A percentile compares a stretch with the other conserved stretches of the same genome.
Conservation (phyloP, 345 rosid genomes). For the Salix exigua region DNA sequence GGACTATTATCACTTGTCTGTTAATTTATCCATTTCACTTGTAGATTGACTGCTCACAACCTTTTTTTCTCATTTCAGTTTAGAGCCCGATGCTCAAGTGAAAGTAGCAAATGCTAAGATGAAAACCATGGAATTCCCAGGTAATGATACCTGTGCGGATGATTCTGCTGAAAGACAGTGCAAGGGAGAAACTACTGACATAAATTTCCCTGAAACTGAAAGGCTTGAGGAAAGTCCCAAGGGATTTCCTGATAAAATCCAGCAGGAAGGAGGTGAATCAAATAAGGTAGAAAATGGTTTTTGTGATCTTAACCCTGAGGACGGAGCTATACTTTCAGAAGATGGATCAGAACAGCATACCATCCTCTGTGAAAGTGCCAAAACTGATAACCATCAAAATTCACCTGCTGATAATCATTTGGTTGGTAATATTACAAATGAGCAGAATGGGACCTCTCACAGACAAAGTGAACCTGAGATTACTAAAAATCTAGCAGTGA, state of each 20-base stretch:
- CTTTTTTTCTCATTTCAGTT: slow-evolving; percentile 46
- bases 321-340: slow-evolving; percentile 10
- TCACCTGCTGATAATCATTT: slow-evolving; percentile 25
- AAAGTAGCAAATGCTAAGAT: slow-evolving; percentile 32
- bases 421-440: slow-evolving; percentile 18
- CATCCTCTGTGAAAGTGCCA: slow-evolving; percentile 16
- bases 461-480: slow-evolving; percentile 26
- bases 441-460: slow-evolving; percentile 32
- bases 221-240: slow-evolving; percentile 24
- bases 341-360: slow-evolving; percentile 22
- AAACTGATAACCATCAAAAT: slow-evolving; percentile 22
- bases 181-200: slow-evolving; percentile 26
- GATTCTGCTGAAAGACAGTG: slow-evolving; percentile 27
- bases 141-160: slow-evolving; percentile 9
- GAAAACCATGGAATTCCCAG: slow-evolving; percentile 28
- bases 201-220: slow-evolving; percentile 23
- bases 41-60: not conserved
- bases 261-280: slow-evolving; percentile 23
- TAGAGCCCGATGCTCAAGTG: slow-evolving; percentile 49
- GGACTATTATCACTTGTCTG: slow-evolving; percentile 5
- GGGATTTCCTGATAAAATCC: slow-evolving; percentile 27
- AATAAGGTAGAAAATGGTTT: slow-evolving; percentile 21
- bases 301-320: slow-evolving; percentile 20
- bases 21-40: slow-evolving; percentile 7
- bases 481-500: slow-evolving; percentile 9